Percentiles rank a stretch among this genome's conserved stretches.
phyloP scores from a whole-genome alignment of 2,329 filamentous ascomycete genomes.

The Beauveria brongniartii region DNA sequence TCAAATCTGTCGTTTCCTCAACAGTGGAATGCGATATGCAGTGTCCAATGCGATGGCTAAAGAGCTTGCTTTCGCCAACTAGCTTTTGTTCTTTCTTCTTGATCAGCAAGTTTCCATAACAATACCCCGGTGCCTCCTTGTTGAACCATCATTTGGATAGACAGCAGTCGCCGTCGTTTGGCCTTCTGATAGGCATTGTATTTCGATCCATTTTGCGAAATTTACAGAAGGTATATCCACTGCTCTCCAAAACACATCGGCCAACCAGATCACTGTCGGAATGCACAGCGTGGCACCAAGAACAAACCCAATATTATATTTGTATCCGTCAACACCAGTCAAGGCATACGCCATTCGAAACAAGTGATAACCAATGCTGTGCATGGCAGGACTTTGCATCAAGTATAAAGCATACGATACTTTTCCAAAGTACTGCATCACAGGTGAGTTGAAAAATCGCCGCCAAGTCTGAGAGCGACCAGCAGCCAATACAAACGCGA shows the following conservation, averaged over 20 bases:
- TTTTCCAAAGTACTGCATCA: slow-evolving; percentile 50
- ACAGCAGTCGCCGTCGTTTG: neutral
- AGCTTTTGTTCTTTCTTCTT: neutral
- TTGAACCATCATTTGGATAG: neutral
- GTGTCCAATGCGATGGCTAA: too few species aligned
- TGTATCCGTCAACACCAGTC: slow-evolving; percentile 37
- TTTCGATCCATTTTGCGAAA: slow-evolving; percentile 49
- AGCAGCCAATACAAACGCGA: slow-evolving; percentile 43
- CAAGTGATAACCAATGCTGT: slow-evolving; percentile 43
- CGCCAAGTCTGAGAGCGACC: slow-evolving; percentile 39
- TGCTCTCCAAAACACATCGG: slow-evolving; percentile 48
- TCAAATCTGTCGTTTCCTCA: too few species aligned
- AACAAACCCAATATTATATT: slow-evolving; percentile 38
- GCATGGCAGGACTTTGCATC: slow-evolving; percentile 49
- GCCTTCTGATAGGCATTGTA: slow-evolving; percentile 22
- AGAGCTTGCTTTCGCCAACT: too few species aligned
- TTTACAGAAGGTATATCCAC: slow-evolving; percentile 48
- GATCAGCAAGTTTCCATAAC: neutral
- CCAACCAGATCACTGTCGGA: slow-evolving; percentile 44
- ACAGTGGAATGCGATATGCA: too few species aligned
- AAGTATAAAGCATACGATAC: slow-evolving; percentile 55
- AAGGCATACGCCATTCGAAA: slow-evolving; percentile 39
- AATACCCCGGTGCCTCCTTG: neutral
- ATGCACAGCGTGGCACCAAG: slow-evolving; percentile 40
- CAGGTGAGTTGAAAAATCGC: slow-evolving; percentile 38